Evolutionary conservation across 106 monocot genomes (phyloP), one percentile per base, ranked within the genome.

Genomic region (Allium fistulosum): DNA sequence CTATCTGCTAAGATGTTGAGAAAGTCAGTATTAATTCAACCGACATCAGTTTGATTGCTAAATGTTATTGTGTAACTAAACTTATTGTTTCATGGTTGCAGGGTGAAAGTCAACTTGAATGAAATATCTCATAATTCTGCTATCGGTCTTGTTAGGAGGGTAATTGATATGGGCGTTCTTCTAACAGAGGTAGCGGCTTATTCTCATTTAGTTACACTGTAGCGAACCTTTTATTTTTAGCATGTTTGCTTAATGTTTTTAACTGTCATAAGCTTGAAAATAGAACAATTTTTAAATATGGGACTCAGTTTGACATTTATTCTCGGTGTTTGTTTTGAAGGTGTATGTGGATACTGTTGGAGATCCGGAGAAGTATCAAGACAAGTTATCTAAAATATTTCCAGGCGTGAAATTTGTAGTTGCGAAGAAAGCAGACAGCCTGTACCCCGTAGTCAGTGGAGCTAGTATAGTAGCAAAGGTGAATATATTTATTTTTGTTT

Each of bases 401-500:
- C 84, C 84, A 9, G 87, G 99, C 56, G 73, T 93, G 63, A 99
- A 90, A 72, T 93, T 93, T 76, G 79, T 90, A 17, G 99, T 99
- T 66, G 57, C 97, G 7, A 97, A 97, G 50, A 97, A 92, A 72
- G 99, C 93, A 56, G 99, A 99, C 70, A 93, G 93, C 70, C 80
- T 99, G 62, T 99, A 87, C 76, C 93, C 99, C 8, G 90, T 99
- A 63, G 99, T 99, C 55, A 99, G 99, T 78, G 99, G 93, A 61
- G 99, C 99, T 49, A 99, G 99, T 56, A 99, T 99, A 77, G 92
- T 92, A 52, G 89, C 97, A 71, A 97, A 97, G 89, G 96, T 97
- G 48, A 69, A 50, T 53, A 74, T 63, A 11, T 57, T 37, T 48
- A 8, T 55, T 55, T 55, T 55, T 55, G 2, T 11, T 55, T 8